phyloP scores from a whole-genome alignment of 768 basidiomycete genomes.

The Calocybe indica region DNA sequence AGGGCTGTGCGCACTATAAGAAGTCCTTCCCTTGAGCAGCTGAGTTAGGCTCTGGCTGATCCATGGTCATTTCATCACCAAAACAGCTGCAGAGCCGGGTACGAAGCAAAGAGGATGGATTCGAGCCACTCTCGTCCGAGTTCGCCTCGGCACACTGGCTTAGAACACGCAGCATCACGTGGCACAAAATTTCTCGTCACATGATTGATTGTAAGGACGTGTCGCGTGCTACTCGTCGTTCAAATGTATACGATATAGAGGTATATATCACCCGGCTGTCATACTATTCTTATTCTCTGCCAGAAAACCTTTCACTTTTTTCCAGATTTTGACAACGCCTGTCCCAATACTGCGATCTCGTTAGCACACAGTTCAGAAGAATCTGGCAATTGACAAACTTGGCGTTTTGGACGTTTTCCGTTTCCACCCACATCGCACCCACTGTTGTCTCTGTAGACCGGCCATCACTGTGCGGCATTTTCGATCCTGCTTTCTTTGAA shows the following conservation, averaged over 20 bases:
- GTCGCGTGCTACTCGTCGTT: no score
- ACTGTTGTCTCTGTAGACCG: conserved; percentile 6
- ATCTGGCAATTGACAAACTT: conserved; percentile 45
- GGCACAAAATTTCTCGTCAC: no score
- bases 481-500: conserved; percentile 10
- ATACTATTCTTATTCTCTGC: not conserved
- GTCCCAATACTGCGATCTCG: conserved; percentile 54
- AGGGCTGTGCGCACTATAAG: conserved; percentile 16
- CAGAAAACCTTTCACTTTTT: conserved; percentile 46
- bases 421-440: conserved; percentile 42
- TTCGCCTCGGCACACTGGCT: no score
- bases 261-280: no score
- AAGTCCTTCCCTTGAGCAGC: conserved; percentile 9
- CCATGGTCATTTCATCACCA: not conserved
- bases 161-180: no score
- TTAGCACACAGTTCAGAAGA: conserved; percentile 7
- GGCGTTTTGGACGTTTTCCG: conserved; percentile 47
- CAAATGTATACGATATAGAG: no score
- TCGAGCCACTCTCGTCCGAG: no score
- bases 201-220: no score
- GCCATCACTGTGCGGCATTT: conserved; percentile 3
- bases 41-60: not conserved
- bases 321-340: conserved; percentile 73
- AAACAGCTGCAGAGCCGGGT: no score
- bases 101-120: no score